A percentile compares a stretch with the other conserved stretches of the same genome.
phyloP scores from a whole-genome alignment of 2,329 filamentous ascomycete genomes.

The Fusarium equiseti region DNA sequence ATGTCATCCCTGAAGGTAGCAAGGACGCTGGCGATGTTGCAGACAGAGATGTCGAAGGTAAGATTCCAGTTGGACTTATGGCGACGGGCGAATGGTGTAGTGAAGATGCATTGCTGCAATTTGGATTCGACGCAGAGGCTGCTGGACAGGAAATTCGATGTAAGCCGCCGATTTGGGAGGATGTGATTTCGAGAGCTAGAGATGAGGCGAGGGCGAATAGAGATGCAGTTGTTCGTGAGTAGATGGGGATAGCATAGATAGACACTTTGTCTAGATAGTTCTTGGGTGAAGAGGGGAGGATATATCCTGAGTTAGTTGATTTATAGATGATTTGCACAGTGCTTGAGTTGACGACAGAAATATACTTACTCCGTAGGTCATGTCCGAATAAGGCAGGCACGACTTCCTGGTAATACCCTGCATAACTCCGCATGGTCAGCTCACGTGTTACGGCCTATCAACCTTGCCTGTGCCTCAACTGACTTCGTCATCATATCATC shows the following conservation, averaged over 20 bases:
- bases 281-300: not conserved
- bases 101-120: conserved; percentile 62
- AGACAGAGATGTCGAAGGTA: conserved; percentile 52
- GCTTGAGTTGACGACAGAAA: rapidly evolving
- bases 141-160: conserved; percentile 45
- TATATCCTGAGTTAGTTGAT: conserved; percentile 18
- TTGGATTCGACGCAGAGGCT: conserved; percentile 61
- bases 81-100: conserved; percentile 67
- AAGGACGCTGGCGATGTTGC: conserved; percentile 50
- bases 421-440: conserved; percentile 18
- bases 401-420: not conserved
- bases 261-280: not conserved
- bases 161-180: conserved; percentile 39
- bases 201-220: conserved; percentile 6
- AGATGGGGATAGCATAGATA: not conserved
- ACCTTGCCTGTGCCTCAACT: not conserved
- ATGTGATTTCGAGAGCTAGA: conserved; percentile 28
- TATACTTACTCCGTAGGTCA: too few species aligned
- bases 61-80: conserved; percentile 67
- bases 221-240: not conserved
- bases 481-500: not conserved
- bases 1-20: conserved; percentile 54
- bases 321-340: not conserved
- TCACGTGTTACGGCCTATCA: conserved; percentile 6
- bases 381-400: not conserved